Percentiles rank a stretch among this genome's conserved stretches.
phyloP scores from a whole-genome alignment of 2,329 filamentous ascomycete genomes.

The Cladosporium sp. region DNA sequence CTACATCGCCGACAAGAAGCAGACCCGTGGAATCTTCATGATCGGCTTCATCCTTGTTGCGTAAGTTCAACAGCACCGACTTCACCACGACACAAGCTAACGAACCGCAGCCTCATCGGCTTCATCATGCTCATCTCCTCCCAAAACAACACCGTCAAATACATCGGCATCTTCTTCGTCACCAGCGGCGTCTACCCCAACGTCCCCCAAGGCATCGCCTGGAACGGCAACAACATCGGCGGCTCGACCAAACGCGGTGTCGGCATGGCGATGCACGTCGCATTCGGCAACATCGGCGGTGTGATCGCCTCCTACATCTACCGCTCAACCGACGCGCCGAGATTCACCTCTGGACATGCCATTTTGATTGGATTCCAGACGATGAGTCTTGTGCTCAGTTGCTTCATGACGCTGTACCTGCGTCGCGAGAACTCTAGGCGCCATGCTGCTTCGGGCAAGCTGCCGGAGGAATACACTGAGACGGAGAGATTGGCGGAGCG shows the following conservation, averaged over 20 bases:
- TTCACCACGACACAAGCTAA: neutral
- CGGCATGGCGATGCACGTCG: constrained; percentile 60
- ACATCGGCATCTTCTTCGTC: constrained; percentile 36
- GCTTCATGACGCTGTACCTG: neutral
- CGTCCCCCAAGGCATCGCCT: constrained; percentile 59
- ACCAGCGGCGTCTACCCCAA: constrained; percentile 50
- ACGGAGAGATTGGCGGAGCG: neutral
- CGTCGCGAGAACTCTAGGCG: neutral
- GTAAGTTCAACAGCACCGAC: constrained; percentile 17
- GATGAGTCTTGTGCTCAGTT: neutral
- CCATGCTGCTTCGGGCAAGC: neutral
- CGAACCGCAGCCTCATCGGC: constrained; percentile 54
- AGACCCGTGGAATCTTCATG: constrained; percentile 10
- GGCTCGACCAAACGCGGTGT: constrained; percentile 58
- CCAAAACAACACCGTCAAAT: constrained; percentile 50
- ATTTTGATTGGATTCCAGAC: constrained; percentile 6
- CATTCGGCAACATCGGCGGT: constrained; percentile 44
- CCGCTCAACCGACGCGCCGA: constrained; percentile 4
- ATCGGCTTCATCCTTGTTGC: constrained; percentile 29
- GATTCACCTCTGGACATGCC: neutral
- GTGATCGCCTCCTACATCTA: constrained; percentile 2
- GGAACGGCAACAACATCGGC: constrained; percentile 62
- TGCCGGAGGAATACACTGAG: constrained; percentile 3
- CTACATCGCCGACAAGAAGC: constrained; percentile 32
- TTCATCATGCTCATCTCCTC: constrained; percentile 77